phyloP scores from a whole-genome alignment of 2,329 filamentous ascomycete genomes.

The Fusarium nurragi region DNA sequence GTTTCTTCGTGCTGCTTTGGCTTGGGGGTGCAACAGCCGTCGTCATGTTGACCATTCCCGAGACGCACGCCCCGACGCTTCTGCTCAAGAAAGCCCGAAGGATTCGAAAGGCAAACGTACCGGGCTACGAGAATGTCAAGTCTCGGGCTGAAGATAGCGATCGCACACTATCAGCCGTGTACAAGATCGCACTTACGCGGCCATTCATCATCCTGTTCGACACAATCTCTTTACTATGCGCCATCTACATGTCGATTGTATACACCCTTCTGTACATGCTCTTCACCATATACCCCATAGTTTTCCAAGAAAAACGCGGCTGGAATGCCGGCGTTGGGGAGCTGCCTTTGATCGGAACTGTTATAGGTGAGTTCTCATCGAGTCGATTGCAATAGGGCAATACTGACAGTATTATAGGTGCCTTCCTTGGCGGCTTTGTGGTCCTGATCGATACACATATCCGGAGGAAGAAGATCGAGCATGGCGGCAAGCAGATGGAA shows the following conservation, averaged over 20 bases:
- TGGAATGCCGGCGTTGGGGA: constrained; percentile 34
- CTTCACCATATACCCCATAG: constrained; percentile 71
- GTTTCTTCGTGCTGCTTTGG: constrained; percentile 57
- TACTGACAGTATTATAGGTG: constrained; percentile 4
- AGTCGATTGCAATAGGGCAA: no score
- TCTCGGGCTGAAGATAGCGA: constrained; percentile 22
- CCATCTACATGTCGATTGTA: constrained; percentile 82
- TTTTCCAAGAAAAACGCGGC: constrained; percentile 65
- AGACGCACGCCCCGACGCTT: constrained; percentile 83
- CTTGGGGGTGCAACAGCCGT: constrained; percentile 85
- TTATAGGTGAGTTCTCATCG: constrained; percentile 4
- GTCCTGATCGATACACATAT: constrained; percentile 30
- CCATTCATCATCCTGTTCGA: constrained; percentile 79
- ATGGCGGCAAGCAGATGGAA: constrained; percentile 20
- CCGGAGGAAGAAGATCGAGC: constrained; percentile 14
- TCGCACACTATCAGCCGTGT: constrained; percentile 54
- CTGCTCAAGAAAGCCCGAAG: constrained; percentile 52
- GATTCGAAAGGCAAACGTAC: constrained; percentile 26
- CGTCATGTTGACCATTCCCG: constrained; percentile 80
- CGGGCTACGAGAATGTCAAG: constrained; percentile 29
- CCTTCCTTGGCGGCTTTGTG: constrained; percentile 25
- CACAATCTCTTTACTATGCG: constrained; percentile 81
- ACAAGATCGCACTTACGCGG: constrained; percentile 73
- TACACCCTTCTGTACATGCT: constrained; percentile 78
- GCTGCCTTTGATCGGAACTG: constrained; percentile 35